Percentiles rank a stretch among this genome's conserved stretches.
These are phyloP conservation scores for Neonectria faginata DNA, from an alignment of 2,329 filamentous ascomycete species.

Conservation along the genomic window DNA sequence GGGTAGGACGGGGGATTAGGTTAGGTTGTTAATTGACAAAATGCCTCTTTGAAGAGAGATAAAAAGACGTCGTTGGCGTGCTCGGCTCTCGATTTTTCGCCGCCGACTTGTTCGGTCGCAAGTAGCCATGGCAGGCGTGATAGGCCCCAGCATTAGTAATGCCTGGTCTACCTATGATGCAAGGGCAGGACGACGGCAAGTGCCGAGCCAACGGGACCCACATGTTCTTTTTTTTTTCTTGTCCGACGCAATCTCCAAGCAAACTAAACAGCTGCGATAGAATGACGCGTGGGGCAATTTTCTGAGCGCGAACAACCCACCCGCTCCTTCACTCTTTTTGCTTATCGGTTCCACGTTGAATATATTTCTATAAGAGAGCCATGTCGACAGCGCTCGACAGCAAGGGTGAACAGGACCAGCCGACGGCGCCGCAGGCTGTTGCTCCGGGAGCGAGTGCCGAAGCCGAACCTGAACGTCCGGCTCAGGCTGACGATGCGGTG, in stretches of 20 bases:
- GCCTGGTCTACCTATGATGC: constrained; percentile 48
- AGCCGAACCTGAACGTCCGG: constrained; percentile 1
- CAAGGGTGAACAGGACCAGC: constrained; percentile 14
- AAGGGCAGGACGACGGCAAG: constrained; percentile 33
- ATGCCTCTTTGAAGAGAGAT: constrained; percentile 21
- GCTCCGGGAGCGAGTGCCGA: constrained; percentile 7
- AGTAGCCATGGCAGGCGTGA: constrained; percentile 36
- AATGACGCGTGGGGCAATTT: constrained; percentile 37
- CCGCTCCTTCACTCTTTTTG: constrained; percentile 1
- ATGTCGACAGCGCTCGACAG: constrained; percentile 33
- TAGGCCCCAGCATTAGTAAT: constrained; percentile 51
- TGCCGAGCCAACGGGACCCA: constrained; percentile 18
- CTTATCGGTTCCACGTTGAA: neutral
- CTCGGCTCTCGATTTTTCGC: constrained; percentile 45
- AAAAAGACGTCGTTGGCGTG: constrained; percentile 31
- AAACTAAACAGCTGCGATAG: constrained; percentile 20
- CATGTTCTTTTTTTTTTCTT: constrained; percentile 9
- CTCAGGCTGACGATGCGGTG: constrained; percentile 5
- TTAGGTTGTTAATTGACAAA: constrained; percentile 3
- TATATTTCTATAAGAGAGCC: neutral
- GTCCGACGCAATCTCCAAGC: constrained; percentile 10
- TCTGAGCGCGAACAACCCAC: neutral
- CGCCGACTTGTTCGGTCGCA: constrained; percentile 37
- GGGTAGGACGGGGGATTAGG: neutral
- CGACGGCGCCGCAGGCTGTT: constrained; percentile 14